phyloP scores from a whole-genome alignment of 2,329 filamentous ascomycete genomes.

The Exophiala dermatitidis region DNA sequence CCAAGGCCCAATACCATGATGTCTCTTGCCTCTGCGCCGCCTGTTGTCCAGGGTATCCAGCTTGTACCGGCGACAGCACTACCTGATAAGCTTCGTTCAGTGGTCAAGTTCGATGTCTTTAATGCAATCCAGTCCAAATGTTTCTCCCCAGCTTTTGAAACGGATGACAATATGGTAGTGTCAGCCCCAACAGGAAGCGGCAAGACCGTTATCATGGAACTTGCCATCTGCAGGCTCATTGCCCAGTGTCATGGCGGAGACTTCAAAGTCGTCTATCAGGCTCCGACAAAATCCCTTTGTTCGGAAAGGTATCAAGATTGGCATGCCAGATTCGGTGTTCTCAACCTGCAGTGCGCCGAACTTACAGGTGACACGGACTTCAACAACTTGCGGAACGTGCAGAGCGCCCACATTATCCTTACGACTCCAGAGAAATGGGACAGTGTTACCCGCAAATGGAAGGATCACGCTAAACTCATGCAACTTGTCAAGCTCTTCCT shows the following conservation, averaged over 20 bases:
- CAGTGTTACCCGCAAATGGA: constrained; percentile 80
- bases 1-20: neutral
- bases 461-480: constrained; percentile 67
- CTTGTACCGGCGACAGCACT: constrained; percentile 54
- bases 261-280: constrained; percentile 79
- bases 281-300: constrained; percentile 76
- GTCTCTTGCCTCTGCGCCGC: constrained; percentile 23
- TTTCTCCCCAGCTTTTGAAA: constrained; percentile 59
- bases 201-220: constrained; percentile 73
- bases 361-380: constrained; percentile 74
- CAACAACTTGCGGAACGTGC: constrained; percentile 58
- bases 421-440: constrained; percentile 92
- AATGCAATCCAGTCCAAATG: constrained; percentile 79
- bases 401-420: constrained; percentile 71
- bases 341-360: constrained; percentile 65
- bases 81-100: constrained; percentile 59
- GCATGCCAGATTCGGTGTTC: constrained; percentile 62
- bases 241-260: constrained; percentile 49
- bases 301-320: constrained; percentile 70
- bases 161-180: constrained; percentile 68
- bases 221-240: constrained; percentile 69
- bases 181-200: constrained; percentile 79
- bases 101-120: constrained; percentile 69
- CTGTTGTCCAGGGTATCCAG: constrained; percentile 52
- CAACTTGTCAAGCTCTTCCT: constrained; percentile 70